Conservation (phyloP, 1,284 basidiomycete genomes). For the Trichosporon sp. region DNA sequence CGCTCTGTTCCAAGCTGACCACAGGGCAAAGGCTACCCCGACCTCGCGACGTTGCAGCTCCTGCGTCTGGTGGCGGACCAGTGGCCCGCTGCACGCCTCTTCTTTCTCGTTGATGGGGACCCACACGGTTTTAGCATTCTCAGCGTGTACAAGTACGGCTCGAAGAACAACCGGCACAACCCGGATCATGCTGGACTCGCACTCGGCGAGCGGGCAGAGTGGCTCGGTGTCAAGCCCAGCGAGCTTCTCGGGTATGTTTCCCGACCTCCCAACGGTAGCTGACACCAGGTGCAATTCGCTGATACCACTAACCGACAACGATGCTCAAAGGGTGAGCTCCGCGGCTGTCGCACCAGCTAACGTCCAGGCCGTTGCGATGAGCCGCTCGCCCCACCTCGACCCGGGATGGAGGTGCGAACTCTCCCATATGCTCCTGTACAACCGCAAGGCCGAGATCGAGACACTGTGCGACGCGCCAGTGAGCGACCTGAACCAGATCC, state of each 20-base stretch:
- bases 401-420: slow-evolving; percentile 63
- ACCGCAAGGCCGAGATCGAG: slow-evolving; percentile 87
- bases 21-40: slow-evolving; percentile 93
- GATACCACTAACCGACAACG: background rate
- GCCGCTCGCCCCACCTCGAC: slow-evolving; percentile 16
- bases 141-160: slow-evolving; percentile 68
- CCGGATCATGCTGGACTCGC: slow-evolving; percentile 60
- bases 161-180: slow-evolving; percentile 42
- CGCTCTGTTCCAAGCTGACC: slow-evolving; percentile 14
- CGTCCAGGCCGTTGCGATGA: slow-evolving; percentile 25
- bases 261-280: slow-evolving; percentile 54
- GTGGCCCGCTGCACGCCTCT: slow-evolving; percentile 69
- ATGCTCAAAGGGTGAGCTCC: background rate
- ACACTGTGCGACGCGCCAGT: slow-evolving; percentile 58
- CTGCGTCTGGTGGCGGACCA: slow-evolving; percentile 69
- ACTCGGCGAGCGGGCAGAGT: slow-evolving; percentile 68
- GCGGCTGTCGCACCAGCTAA: background rate
- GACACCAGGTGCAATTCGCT: background rate
- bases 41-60: slow-evolving; percentile 80
- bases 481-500: background rate
- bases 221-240: slow-evolving; percentile 74
- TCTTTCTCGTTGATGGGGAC: slow-evolving; percentile 84
- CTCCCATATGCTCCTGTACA: slow-evolving; percentile 70
- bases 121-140: slow-evolving; percentile 87
- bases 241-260: slow-evolving; percentile 57